These are phyloP conservation scores for Paramecium octaurelia DNA, from an alignment of 73 alveolate genomes.

Conservation along the genomic window DNA sequence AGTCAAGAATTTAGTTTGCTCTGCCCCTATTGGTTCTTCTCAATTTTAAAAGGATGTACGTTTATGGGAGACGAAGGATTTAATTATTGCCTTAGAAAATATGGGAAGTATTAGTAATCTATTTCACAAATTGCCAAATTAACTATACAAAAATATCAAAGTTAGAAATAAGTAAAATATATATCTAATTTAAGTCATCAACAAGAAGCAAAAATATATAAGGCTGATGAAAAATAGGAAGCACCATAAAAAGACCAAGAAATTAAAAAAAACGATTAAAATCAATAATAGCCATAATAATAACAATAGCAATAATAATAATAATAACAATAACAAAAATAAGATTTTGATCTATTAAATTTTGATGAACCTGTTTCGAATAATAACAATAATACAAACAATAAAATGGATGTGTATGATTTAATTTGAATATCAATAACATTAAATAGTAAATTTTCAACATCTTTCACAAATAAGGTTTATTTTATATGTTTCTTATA, in stretches of 20 bases:
- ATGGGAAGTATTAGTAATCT: not conserved
- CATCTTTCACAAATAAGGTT: not conserved
- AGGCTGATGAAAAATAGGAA: not conserved
- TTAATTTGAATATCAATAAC: not conserved
- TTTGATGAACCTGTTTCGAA: not conserved
- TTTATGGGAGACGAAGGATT: constrained; percentile 4
- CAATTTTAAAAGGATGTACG: not conserved
- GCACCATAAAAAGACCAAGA: not conserved
- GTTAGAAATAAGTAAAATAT: not conserved
- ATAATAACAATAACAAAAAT: not conserved
- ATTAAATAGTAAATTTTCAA: not conserved
- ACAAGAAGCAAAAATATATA: not conserved
- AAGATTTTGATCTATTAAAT: not conserved
- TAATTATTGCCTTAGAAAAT: not conserved
- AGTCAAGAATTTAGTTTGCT: constrained; percentile 71
- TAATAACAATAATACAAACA: not conserved
- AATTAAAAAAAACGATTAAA: not conserved
- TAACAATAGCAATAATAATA: not conserved
- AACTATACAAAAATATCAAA: not conserved
- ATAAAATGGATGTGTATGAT: not conserved
- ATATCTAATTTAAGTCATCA: not conserved
- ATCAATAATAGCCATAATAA: not conserved
- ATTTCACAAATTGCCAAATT: not conserved
- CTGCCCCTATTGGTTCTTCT: not conserved
- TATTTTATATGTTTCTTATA: no score